Evolutionary conservation across 805 yeast genomes (phyloP).

Genomic region (Lipomyces japonicus): DNA sequence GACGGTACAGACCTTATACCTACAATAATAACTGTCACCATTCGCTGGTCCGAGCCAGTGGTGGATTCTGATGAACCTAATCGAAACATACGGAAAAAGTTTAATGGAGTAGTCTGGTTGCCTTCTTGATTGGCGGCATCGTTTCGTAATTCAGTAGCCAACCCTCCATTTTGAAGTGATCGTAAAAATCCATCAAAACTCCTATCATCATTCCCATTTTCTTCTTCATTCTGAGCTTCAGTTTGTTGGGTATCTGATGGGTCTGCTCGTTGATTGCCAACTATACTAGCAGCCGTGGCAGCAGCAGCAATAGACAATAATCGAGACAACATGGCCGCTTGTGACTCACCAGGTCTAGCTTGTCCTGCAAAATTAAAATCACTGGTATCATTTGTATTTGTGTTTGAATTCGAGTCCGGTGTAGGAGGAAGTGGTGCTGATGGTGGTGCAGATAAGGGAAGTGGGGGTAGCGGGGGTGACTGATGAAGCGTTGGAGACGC

Average conservation of each 20-base stretch:
- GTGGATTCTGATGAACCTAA: slow-evolving; percentile 35
- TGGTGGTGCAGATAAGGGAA: neutral
- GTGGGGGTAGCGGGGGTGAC: slow-evolving; percentile 1
- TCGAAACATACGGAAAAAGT: slow-evolving; percentile 39
- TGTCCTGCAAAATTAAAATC: neutral
- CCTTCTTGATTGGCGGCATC: slow-evolving; percentile 24
- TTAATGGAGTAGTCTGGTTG: slow-evolving; percentile 27
- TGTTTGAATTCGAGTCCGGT: neutral
- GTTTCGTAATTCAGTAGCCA: slow-evolving; percentile 41
- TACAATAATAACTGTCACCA: slow-evolving; percentile 48
- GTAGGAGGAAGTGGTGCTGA: slow-evolving; percentile 2
- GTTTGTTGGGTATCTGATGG: too few species aligned
- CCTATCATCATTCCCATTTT: slow-evolving; percentile 19
- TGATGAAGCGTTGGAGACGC: slow-evolving; percentile 3
- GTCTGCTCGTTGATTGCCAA: slow-evolving; percentile 32
- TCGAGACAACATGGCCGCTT: slow-evolving; percentile 44
- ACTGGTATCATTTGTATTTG: neutral
- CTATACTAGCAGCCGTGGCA: slow-evolving; percentile 43
- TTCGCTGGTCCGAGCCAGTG: slow-evolving; percentile 24
- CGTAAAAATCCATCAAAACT: slow-evolving; percentile 45
- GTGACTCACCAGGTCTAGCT: slow-evolving; percentile 35
- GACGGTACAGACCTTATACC: slow-evolving; percentile 45
- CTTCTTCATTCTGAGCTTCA: slow-evolving; percentile 8
- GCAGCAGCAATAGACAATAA: slow-evolving; percentile 46
- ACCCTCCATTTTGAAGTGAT: slow-evolving; percentile 42